A percentile compares a stretch with the other conserved stretches of the same genome.
These are phyloP conservation scores for Artemisia annua DNA, from an alignment of 129 eudicot genomes.

Conservation along the genomic window DNA sequence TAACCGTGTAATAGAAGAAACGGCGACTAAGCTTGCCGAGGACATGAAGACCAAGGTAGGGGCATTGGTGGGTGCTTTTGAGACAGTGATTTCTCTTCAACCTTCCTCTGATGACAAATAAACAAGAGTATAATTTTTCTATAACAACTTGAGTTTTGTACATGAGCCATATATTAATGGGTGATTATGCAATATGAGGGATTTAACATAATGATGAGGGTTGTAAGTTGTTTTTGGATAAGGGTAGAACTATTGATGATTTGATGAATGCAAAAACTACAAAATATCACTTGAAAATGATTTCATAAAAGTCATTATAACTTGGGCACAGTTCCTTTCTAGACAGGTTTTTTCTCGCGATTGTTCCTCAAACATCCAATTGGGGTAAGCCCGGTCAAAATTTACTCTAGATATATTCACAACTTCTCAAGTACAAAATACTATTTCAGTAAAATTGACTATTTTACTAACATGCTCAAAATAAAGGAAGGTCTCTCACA, in stretches of 20 bases:
- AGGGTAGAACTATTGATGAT: neutral
- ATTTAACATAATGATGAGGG: neutral
- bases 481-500: neutral
- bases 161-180: neutral
- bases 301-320: no score
- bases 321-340: no score
- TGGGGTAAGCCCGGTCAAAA: neutral
- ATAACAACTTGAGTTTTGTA: neutral
- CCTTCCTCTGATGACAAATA: constrained; percentile 28
- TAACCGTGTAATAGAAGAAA: constrained; percentile 80
- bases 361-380: no score
- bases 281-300: no score
- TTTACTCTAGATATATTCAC: neutral
- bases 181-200: neutral
- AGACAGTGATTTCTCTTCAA: constrained; percentile 81
- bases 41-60: constrained; percentile 83
- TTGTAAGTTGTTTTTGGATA: neutral
- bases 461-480: neutral
- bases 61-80: constrained; percentile 99
- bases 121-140: constrained; percentile 16
- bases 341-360: no score
- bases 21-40: constrained; percentile 78
- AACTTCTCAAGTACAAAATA: neutral
- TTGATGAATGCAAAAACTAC: neutral
- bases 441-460: neutral